Evolutionary conservation across 352 stramenopile genomes (phyloP), one percentile per base, ranked within the genome.

Genomic region (Pythium chondricola): DNA sequence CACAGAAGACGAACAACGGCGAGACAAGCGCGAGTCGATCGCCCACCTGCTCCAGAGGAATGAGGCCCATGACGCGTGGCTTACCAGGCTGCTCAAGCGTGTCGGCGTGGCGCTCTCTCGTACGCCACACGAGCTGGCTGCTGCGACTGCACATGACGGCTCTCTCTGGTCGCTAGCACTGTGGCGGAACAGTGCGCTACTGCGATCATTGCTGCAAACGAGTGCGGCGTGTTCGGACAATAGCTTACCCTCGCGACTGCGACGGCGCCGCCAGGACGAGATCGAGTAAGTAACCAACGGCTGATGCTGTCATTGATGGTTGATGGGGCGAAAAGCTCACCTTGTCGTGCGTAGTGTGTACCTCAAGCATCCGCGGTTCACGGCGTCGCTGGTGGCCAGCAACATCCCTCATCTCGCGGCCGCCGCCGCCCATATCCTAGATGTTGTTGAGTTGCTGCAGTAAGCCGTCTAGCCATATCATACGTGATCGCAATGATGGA

Each of bases 271-370:
- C 36, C 57, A 63, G 20, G 71, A 84, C 39, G 70, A 69, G 50
- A 57, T 86, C 33, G 65, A 84, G 74, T 86, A 48, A 43, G 73
- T 57, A 4, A 16, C n/a, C n/a, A n/a, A n/a, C n/a, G n/a, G n/a
- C 2, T 31, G 42, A 24, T 42, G 26, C 16, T 42, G 18, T 6
- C 9, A n/a, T 29, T 11, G 11, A 29, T 58, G 1, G 7, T 49
- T 42, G 29, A 33, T 33, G 29, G 29, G 29, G 29, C 13, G 29
- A 33, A 13, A 11, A 26, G 14, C 36, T 25, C 17, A 21, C 21
- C n/a, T 42, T 52, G 18, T 43, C 4, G 18, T 14, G 3, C 4
- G 11, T 41, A 86, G 74, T 39, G 56, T 84, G 32, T 83, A 83
- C 29, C 48, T 86, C 4, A 64, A 67, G 25, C 63, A 62, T 7